Base-by-base conservation (phyloP, 176 grass and related monocot genomes). In the Triticum dicoccoides region DNA sequence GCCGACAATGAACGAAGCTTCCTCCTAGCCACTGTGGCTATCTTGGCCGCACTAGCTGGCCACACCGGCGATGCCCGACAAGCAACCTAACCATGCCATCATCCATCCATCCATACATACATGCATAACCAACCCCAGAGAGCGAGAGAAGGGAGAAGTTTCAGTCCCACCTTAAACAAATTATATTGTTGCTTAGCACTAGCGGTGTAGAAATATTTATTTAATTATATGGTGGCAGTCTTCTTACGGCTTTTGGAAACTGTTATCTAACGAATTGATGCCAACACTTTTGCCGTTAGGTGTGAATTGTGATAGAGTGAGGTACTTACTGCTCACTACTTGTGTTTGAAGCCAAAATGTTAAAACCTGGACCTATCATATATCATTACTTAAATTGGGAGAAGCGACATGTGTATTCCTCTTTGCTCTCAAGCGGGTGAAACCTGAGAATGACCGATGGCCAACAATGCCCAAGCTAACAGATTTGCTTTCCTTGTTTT, bases 301-400 rank as follows among this genome's bases (percentile, higher is more conserved):
- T 62, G 69, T 91, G 86, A 90, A 91, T 89, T 93, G 91, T 93
- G 59, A 84, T 76, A 14, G 76, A 92, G 64, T 67, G 12, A 79
- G 69, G 30, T 88, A 92, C 82, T 84, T 89, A 97, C 85, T 84
- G 82, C 66, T 81, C 1, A 88, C 77, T 90, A 83, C 95, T 93
- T 86, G 88, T 78, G 33, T 89, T 90, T 71, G 88, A 93, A 95
- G 93, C 91, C 39, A 98, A 41, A 71, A 49, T 49, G 4, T 71
- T 21, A 81, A 90, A 80, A 80, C 76, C 89, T 93, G 39, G 25
- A 84, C 35, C 74, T 86, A 39, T 73, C 89, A 84, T 91, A 81
- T 91, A 85, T 51, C 13, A 44, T 44, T 44, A 44, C 85, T 85
- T 39, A 42, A 72, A 23, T 86, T 89, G 51, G 85, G 56, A 76